phyloP scores from a whole-genome alignment of 331 rosid species.

The Cydonia oblonga region DNA sequence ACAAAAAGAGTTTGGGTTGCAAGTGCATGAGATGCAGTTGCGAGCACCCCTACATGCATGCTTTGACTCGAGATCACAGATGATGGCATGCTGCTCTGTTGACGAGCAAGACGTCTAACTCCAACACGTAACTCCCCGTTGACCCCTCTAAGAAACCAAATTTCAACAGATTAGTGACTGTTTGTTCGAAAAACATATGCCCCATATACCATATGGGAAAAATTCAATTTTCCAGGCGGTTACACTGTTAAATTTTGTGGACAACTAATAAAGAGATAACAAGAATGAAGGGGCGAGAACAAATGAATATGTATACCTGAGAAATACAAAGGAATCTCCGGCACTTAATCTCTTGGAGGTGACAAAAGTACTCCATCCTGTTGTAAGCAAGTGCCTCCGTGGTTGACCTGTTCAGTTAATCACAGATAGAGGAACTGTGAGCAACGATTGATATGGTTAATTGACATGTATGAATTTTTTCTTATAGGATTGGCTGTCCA shows the following conservation, averaged over 20 bases:
- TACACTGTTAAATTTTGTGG: not conserved
- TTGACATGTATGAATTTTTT: not conserved
- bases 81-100: constrained; percentile 68
- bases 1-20: constrained; percentile 54
- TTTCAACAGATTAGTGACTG: not conserved
- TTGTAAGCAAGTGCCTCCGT: constrained; percentile 82
- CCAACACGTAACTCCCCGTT: constrained; percentile 72
- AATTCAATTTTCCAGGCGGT: not conserved
- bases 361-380: constrained; percentile 92
- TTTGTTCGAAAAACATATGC: not conserved
- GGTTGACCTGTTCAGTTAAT: constrained; percentile 61
- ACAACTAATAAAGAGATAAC: not conserved
- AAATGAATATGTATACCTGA: constrained; percentile 33
- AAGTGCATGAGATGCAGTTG: constrained; percentile 86
- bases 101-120: constrained; percentile 60
- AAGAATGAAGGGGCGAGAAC: not conserved
- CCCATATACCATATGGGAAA: not conserved
- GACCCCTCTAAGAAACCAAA: constrained; percentile 38
- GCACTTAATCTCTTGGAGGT: constrained; percentile 82
- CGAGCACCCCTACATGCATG: constrained; percentile 88
- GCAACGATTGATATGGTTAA: not conserved
- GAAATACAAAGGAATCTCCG: constrained; percentile 78
- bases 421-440: not conserved
- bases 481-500: not conserved
- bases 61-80: constrained; percentile 87